Evolutionary conservation across 1,284 basidiomycete species (phyloP), one percentile per base, ranked within the genome.

Genomic region (Clitocybe nebularis): DNA sequence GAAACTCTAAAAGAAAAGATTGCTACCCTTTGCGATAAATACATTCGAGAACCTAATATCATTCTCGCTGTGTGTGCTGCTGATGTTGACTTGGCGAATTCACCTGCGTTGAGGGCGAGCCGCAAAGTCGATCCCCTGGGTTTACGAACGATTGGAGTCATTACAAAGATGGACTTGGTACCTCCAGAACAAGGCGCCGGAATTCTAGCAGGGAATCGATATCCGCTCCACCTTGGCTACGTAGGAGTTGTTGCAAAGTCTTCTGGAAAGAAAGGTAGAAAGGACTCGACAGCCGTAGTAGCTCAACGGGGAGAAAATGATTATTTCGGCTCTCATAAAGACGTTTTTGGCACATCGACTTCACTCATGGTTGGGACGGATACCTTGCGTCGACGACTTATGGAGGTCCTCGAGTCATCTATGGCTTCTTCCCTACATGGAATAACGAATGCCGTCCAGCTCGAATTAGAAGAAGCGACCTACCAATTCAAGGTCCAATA

Each of bases 401-500:
- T 98, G 93, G 88, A 94, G 50, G 94, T 99, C 4, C 75, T 99
- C 38, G 96, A 99, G 62, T 93, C 92, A 16, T 93, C 89, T 30
- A 99, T 99, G 95, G 90, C 93, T 0, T 88, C 89, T 0, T 93
- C 91, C 29, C 73, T 99, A 7, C 92, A 98, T 56, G 85, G 89
- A 1, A 97, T 99, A 60, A 91, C 92, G 40, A 97, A 97, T 60
- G 91, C 92, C 1, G 95, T 99, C 3, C 93, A 96, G 57, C 79
- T 96, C 24, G 96, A 99, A 63, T 77, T 98, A 9, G 95, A 99
- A 63, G 95, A 98, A 58, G 86, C 95, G 1, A 84, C 84, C 20
- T 99, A 99, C 64, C 94, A 98, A 64, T 99, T 99, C 80, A 99
- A 99, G 66, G 94, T 99, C 0, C 93, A 98, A 64, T 99, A 99